Percentiles rank a stretch among this genome's conserved stretches.
Evolutionary conservation across 1,139 yeast genomes (phyloP).

Genomic region (Taphrina flavorubra): DNA sequence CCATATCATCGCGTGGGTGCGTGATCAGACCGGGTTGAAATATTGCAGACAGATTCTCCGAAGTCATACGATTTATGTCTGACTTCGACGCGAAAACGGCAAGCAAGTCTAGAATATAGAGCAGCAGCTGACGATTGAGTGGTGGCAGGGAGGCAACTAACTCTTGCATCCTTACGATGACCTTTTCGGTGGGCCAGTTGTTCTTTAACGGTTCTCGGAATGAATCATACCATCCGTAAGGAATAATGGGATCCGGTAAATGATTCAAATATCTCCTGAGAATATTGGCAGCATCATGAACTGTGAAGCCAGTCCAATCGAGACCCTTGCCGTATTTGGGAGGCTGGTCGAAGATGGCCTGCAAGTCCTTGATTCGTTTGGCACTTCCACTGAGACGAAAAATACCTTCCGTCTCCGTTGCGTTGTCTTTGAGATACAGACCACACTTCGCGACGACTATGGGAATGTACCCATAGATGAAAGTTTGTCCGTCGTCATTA

Average conservation of each 20-base stretch:
- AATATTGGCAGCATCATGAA: constrained; percentile 96
- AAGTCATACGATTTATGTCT: constrained; percentile 83
- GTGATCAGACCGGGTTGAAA: constrained; percentile 94
- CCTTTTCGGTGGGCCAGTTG: constrained; percentile 41
- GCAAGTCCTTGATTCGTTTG: constrained; percentile 83
- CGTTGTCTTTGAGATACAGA: constrained; percentile 76
- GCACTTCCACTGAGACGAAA: constrained; percentile 93
- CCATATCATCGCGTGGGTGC: constrained; percentile 90
- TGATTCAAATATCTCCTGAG: constrained; percentile 84
- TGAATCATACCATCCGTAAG: constrained; percentile 72
- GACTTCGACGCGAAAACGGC: constrained; percentile 84
- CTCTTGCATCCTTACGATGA: constrained; percentile 61
- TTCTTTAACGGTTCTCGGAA: constrained; percentile 69
- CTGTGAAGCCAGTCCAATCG: constrained; percentile 90
- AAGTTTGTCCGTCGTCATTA: constrained; percentile 57
- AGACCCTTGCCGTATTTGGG: constrained; percentile 88
- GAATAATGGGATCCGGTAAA: constrained; percentile 90
- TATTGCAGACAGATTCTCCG: constrained; percentile 90
- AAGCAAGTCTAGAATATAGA: constrained; percentile 82
- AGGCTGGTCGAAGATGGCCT: constrained; percentile 78
- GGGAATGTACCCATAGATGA: constrained; percentile 80
- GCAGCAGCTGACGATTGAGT: constrained; percentile 77
- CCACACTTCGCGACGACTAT: constrained; percentile 97
- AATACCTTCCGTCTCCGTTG: constrained; percentile 75
- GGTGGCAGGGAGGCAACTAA: constrained; percentile 71